Evolutionary conservation across 148 eudicot genomes (phyloP).

Genomic region (Silene uniflora): DNA sequence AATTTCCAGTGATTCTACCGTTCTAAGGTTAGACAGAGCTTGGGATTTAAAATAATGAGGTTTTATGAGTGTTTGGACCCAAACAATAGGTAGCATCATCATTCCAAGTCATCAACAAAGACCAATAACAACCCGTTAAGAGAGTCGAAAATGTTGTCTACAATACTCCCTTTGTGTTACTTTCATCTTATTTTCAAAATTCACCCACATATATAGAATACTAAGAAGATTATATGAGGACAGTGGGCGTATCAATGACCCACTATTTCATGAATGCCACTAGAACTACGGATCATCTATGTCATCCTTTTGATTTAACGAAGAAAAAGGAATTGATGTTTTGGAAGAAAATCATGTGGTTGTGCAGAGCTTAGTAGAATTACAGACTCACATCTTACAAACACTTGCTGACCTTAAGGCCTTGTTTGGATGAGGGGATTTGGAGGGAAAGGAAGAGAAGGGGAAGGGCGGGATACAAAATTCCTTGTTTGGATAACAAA

Average conservation of each 20-base stretch:
- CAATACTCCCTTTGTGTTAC: too few species aligned
- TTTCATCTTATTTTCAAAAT: too few species aligned
- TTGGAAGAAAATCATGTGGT: neutral
- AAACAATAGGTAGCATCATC: neutral
- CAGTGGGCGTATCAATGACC: neutral
- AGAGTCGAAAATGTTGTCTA: too few species aligned
- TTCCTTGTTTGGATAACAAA: too few species aligned
- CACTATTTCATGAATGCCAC: neutral
- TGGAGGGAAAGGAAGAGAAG: too few species aligned
- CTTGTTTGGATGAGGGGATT: too few species aligned
- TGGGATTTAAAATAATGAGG: neutral
- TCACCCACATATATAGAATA: too few species aligned
- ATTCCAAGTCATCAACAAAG: neutral
- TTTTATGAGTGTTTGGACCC: neutral
- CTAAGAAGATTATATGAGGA: too few species aligned
- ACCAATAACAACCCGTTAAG: too few species aligned
- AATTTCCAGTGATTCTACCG: neutral
- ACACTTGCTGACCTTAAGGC: neutral
- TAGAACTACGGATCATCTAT: neutral
- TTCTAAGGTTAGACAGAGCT: neutral
- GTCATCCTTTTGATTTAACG: neutral
- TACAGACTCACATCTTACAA: neutral
- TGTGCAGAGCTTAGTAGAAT: neutral
- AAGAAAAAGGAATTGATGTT: neutral
- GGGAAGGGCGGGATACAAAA: too few species aligned